Evolutionary conservation across 352 stramenopile species (phyloP).

Genomic region (Phytopythium sindhum): DNA sequence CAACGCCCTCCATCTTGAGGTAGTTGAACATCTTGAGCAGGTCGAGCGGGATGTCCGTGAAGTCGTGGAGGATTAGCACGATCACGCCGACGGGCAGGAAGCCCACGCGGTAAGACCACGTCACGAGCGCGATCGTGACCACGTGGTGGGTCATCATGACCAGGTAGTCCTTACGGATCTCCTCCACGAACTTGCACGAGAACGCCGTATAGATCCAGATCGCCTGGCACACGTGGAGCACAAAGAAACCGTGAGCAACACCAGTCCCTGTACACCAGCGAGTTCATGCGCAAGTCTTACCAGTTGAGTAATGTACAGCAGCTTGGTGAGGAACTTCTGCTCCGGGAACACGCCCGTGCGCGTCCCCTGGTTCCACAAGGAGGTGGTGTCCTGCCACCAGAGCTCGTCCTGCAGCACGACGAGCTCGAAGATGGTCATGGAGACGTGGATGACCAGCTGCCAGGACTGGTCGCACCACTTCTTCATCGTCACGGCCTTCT

Average conservation of each 20-base stretch:
- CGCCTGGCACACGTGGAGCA: conserved; percentile 25
- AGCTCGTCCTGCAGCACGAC: conserved; percentile 75
- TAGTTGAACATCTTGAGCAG: conserved; percentile 91
- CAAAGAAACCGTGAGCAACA: not conserved
- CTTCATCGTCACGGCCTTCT: conserved; percentile 80
- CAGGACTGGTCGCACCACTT: conserved; percentile 90
- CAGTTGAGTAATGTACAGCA: conserved; percentile 82
- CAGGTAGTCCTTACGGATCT: conserved; percentile 87
- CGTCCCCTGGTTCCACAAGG: conserved; percentile 76
- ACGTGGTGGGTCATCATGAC: conserved; percentile 91
- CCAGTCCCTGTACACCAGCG: not conserved
- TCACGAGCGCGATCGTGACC: conserved; percentile 83
- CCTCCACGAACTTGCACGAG: conserved; percentile 87
- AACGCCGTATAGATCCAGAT: conserved; percentile 91
- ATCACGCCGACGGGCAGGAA: conserved; percentile 82
- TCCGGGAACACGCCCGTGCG: conserved; percentile 67
- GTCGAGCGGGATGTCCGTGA: conserved; percentile 87
- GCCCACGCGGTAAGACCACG: conserved; percentile 79
- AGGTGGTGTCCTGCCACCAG: conserved; percentile 87
- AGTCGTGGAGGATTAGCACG: conserved; percentile 81
- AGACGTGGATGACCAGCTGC: conserved; percentile 81
- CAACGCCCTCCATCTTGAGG: conserved; percentile 78
- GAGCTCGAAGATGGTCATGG: conserved; percentile 83
- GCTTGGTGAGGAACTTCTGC: conserved; percentile 79
- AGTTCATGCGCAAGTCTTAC: conserved; percentile 21